Evolutionary conservation across 129 eudicot genomes (phyloP), one percentile per base, ranked within the genome.

Genomic region (Arctium lappa): DNA sequence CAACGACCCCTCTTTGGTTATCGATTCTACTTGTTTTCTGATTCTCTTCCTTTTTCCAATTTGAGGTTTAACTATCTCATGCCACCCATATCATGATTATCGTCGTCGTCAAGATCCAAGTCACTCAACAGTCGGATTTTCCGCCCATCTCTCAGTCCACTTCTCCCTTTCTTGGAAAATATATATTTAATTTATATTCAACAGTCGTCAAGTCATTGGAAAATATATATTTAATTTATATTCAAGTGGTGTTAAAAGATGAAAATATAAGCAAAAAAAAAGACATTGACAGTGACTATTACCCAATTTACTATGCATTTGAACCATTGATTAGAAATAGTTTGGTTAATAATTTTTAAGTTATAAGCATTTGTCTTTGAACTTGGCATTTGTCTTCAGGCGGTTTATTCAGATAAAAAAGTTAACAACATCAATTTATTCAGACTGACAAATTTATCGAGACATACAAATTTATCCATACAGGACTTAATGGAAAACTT

Each of bases 121-220:
- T 90, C 95, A 53, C 83, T 89, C 12, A 94, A 85, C 44, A 90
- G 71, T 84, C 92, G 84, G 34, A 86, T 83, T 82, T 87, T 92
- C 81, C 92, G 86, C 46, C 89, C 91, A 62, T 92, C 97, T 91
- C 95, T 88, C n/a, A 88, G 90, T 29, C 93, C 94, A 15, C 88
- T 79, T 90, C 98, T 92, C 74, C 93, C 97, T 82, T 87, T 94
- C 86, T 90, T 94, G 36, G 91, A 6, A 0, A 6, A 60, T 32
- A 22, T 32, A 48, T 75, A 29, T 34, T 1, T 33, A 33, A 22
- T 22, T 33, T 33, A 42, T 27, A 33, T 31, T 33, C 60, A 32
- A 6, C 18, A 30, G 29, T 13, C 8, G 30, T 46, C 29, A 76
- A 76, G 15, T 56, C 27, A 56, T 13, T 7, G 27, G 4, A 13